Base-by-base conservation (phyloP, 371 early-diverging fungal species). In the Haplosporangium sp. region DNA sequence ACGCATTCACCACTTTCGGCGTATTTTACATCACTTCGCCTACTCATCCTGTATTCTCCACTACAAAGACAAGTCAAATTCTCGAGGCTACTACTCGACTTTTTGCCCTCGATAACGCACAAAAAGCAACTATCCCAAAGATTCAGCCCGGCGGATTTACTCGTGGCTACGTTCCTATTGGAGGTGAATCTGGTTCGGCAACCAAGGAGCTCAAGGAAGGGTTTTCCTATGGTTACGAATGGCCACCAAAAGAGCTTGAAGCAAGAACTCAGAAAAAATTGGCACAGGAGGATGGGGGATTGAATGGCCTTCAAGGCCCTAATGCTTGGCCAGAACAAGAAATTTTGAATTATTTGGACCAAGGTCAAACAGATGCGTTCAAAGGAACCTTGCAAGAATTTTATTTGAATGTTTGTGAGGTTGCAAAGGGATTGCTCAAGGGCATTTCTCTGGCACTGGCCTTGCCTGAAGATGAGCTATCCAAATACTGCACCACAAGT, bases 201-300 rank as follows among this genome's bases (percentile, higher is more conserved):
- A 84, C 84, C 9, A 72, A 82, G 47, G 90, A 89, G 71, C 75
- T 85, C 34, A 89, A 89, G 72, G 87, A 88, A 61, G 90, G 85
- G 0, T 88, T 89, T 59, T 79, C 84, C 13, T 88, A 88, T 66
- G 90, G 90, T 1, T 86, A 83, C 42, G 76, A 78, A 10, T 86
- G 86, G 86, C 58, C 59, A 5, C 20, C 68, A 8, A 55, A 27
- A 8, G 64, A 60, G 10, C 60, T 69, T 34, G 64, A 69, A 45
- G 61, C 64, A 61, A 48, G 44, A 39, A 5, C 45, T 56, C 8
- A 47, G 37, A 10, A 35, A 40, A 1, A 20, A 37, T 3, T 53
- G 5, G 53, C 53, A 8, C 53, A 35, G 8, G 55, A 50, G 1
- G 15, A 2, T 35, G 55, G 55, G 34, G 73, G 73, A 17, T 48